Evolutionary conservation across 768 basidiomycete species (phyloP), one percentile per base, ranked within the genome.

Genomic region (Boletus barrowsii): DNA sequence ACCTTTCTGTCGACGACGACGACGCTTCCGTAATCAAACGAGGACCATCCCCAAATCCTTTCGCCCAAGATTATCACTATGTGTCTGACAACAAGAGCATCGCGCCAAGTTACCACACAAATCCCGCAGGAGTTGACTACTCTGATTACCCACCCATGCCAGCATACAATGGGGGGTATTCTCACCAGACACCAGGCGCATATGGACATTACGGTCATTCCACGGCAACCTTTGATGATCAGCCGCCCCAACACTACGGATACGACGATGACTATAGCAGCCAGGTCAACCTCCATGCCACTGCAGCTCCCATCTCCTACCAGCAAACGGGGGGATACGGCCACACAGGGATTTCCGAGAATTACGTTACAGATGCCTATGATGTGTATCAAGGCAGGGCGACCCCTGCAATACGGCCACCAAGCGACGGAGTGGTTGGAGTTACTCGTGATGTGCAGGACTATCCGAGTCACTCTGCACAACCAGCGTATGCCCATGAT

Each of bases 1-100:
- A 90, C 59, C 78, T 99, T 47, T 86, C 83, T n/a, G 79, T 97
- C 43, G 88, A 95, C 51, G 69, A 79, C 49, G 83, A 87, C 55
- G 76, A 83, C 47, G 70, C 74, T 1, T 81, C 85, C 5, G 80
- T 82, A 18, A 75, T 73, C 42, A 77, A 85, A 59, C 79, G 81
- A 52, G 82, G 83, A 9, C 74, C 70, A 40, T 72, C 81, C 36
- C 76, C 86, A 53, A 83, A 75, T 69, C 73, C 77, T 9, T 79
- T 82, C 67, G 79, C 76, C 61, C 71, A 83, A 49, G 78, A 81
- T 50, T 82, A 83, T 59, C 79, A 79, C 61, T 81, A 82, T 67
- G 72, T 76, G 57, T 72, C 74, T 49, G 82, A 87, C 58, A 66
- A 64, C 56, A 77, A 78, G 63, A 76, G 74, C 40, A 46, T 72